These are phyloP conservation scores for Glycine tomentella DNA, from an alignment of 306 rosid genomes.

Conservation along the genomic window DNA sequence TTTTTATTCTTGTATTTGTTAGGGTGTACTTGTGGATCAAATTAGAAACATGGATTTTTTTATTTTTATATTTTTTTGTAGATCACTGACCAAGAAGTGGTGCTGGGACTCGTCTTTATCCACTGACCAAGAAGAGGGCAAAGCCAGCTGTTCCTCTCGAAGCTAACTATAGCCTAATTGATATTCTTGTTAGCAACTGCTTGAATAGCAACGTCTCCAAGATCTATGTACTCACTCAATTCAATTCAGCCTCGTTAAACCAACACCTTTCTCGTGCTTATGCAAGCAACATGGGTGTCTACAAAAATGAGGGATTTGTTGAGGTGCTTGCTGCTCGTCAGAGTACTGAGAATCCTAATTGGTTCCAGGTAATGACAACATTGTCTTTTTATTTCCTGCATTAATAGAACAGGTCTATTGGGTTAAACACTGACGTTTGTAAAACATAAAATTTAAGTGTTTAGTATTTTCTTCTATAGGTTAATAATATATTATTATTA, in stretches of 20 bases:
- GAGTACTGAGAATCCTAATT: conserved; percentile 98
- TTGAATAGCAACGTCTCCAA: conserved; percentile 88
- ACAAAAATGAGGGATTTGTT: conserved; percentile 95
- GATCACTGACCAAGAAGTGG: conserved; percentile 81
- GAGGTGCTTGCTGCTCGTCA: conserved; percentile 99
- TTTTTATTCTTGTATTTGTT: background rate
- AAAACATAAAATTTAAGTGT: too few relatives aligned
- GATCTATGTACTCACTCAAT: conserved; percentile 97
- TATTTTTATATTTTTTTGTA: background rate
- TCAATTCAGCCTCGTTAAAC: conserved; percentile 96
- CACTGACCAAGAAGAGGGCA: conserved; percentile 95
- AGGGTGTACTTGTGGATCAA: conserved; percentile 11
- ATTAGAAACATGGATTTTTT: background rate
- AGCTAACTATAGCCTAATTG: conserved; percentile 94
- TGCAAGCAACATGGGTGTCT: conserved; percentile 96
- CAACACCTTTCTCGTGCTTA: conserved; percentile 97
- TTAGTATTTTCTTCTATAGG: conserved; percentile 10
- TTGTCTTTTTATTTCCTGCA: too few relatives aligned
- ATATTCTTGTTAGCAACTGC: conserved; percentile 97
- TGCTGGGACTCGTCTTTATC: conserved; percentile 95
- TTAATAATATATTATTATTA: conserved; percentile 33
- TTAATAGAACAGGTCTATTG: too few relatives aligned
- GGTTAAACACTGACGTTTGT: too few relatives aligned
- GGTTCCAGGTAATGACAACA: conserved; percentile 82
- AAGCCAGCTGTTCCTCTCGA: conserved; percentile 99